phyloP scores from a whole-genome alignment of 2,329 filamentous ascomycete genomes.

The Pseudocercospora vitis region DNA sequence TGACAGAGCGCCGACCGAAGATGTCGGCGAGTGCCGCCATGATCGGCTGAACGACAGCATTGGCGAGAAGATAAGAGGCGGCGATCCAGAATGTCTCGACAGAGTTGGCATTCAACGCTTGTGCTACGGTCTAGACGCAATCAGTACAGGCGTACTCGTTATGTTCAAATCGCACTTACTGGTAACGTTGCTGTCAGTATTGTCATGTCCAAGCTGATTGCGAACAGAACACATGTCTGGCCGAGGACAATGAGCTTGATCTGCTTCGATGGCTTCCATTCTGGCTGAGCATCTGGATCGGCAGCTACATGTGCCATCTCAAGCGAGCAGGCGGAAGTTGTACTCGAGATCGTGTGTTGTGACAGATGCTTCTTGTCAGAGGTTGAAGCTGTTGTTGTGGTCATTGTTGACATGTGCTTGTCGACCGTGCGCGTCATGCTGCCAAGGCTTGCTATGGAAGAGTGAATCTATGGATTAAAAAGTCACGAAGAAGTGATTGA shows the following conservation, averaged over 20 bases:
- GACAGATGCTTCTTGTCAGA: constrained; percentile 12
- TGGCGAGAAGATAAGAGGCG: constrained; percentile 50
- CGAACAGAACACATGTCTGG: constrained; percentile 48
- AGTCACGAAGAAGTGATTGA: background rate
- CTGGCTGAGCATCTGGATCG: background rate
- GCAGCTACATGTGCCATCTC: background rate
- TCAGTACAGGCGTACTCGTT: constrained; percentile 16
- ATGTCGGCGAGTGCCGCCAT: constrained; percentile 47
- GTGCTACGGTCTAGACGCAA: constrained; percentile 34
- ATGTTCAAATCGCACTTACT: constrained; percentile 29
- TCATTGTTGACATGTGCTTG: background rate
- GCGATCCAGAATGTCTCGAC: constrained; percentile 52
- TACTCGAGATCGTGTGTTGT: constrained; percentile 8
- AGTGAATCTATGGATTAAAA: background rate
- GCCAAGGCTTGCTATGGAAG: background rate
- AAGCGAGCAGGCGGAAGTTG: background rate
- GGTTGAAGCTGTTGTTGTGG: background rate
- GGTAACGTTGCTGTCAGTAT: constrained; percentile 50
- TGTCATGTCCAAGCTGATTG: constrained; percentile 53
- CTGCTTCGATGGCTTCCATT: constrained; percentile 43
- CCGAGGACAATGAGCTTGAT: constrained; percentile 46
- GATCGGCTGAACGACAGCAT: constrained; percentile 46
- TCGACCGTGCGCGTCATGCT: background rate
- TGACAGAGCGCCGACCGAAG: constrained; percentile 50
- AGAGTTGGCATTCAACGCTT: constrained; percentile 39